Base-by-base conservation (phyloP, 2,329 filamentous ascomycete species). In the Pezicula radicicola region DNA sequence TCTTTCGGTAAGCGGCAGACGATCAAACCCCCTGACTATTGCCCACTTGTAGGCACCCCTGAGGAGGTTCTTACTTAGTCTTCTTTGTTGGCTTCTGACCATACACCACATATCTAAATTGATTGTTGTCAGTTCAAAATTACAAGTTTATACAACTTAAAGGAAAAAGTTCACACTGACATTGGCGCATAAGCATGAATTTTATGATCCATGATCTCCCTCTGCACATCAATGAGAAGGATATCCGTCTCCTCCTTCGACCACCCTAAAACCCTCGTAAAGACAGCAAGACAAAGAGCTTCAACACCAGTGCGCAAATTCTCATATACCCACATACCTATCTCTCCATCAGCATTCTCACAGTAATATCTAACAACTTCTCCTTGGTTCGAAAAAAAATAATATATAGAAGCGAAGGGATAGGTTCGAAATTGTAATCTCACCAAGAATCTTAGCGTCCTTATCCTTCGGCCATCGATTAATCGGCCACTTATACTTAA, bases 391-490 rank as follows among this genome's bases (percentile, higher is more conserved):
- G n/a, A n/a, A n/a, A n/a, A n/a, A n/a, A n/a, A n/a, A n/a, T n/a
- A n/a, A n/a, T n/a, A n/a, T n/a, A n/a, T n/a, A n/a, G n/a, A n/a
- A n/a, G n/a, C n/a, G n/a, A n/a, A n/a, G n/a, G n/a, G n/a, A n/a
- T n/a, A n/a, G n/a, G n/a, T n/a, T n/a, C n/a, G 21, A 21, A 21
- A 21, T 5, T 21, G 5, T 3, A 21, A 21, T 21, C 21, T 21
- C 21, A 21, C 21, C 21, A 21, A 21, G 21, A 21, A 21, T 21
- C 21, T 56, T 60, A 30, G 49, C 42, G 30, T 72, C 71, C 6
- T 69, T 66, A 52, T 80, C 73, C 48, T 72, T 74, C 0, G 78
- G 73, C 79, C 79, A 83, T 15, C 66, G 60, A 55, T 75, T 78
- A 27, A 71, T 69, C 1, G 79, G 79, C 67, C 78, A 75, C 59